These are phyloP conservation scores for Colletotrichum sp. DNA, from an alignment of 2,329 filamentous ascomycete species.

Conservation along the genomic window DNA sequence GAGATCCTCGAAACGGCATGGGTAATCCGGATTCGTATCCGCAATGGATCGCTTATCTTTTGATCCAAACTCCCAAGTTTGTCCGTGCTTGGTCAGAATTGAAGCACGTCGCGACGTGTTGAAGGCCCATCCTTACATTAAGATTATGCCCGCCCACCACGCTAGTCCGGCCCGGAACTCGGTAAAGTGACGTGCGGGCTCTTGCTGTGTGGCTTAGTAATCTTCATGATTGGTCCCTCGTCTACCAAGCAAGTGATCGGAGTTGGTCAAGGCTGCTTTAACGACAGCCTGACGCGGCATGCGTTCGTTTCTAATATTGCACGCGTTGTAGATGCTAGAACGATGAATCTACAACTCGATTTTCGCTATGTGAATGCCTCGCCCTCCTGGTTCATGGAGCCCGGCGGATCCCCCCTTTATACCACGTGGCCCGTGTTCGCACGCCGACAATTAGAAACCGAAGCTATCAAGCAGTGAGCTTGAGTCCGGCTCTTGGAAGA, in stretches of 20 bases:
- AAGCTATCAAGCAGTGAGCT: conserved; percentile 90
- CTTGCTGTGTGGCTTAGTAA: background rate
- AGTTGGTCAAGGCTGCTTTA: background rate
- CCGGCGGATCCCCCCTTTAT: background rate
- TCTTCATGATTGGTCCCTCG: background rate
- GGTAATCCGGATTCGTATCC: background rate
- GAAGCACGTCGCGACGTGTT: background rate
- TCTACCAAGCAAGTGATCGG: background rate
- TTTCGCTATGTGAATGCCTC: background rate
- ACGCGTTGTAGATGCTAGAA: background rate
- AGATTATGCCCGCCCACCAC: background rate
- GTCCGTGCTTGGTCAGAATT: background rate
- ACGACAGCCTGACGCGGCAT: background rate
- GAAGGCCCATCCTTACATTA: background rate
- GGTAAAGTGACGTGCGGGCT: background rate
- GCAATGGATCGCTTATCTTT: background rate
- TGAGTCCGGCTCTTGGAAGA: conserved; percentile 92
- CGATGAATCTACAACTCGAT: background rate
- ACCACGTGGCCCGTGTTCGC: background rate
- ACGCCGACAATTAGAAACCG: conserved; percentile 67
- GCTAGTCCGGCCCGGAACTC: background rate
- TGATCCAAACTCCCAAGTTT: background rate
- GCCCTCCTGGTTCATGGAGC: background rate
- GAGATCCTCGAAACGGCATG: background rate
- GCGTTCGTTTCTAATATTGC: background rate